Evolutionary conservation across 2,329 filamentous ascomycete genomes (phyloP).

Genomic region (Phaeosphaeriaceae sp.): DNA sequence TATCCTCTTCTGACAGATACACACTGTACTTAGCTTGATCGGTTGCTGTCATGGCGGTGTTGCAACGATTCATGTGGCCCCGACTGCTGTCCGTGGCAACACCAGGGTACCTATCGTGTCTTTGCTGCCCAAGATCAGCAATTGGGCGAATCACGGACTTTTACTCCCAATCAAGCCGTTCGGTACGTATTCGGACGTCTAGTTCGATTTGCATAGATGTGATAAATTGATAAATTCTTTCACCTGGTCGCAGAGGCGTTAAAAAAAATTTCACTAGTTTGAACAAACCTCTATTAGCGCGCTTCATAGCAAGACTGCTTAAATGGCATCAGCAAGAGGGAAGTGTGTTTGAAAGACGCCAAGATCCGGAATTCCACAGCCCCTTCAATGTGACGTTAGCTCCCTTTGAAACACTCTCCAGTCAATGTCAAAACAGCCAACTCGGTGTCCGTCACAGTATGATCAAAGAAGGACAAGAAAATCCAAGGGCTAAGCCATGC

Average conservation of each 20-base stretch:
- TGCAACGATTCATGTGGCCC: slow-evolving; percentile 3
- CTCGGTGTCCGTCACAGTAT: slow-evolving; percentile 12
- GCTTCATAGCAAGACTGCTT: slow-evolving; percentile 25
- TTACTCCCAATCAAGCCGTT: not conserved
- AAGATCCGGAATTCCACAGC: not conserved
- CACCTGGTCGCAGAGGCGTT: slow-evolving; percentile 18
- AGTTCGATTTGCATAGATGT: not conserved
- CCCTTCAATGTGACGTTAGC: slow-evolving; percentile 9
- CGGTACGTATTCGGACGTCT: slow-evolving; percentile 12
- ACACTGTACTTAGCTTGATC: no score
- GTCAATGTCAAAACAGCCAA: slow-evolving; percentile 11
- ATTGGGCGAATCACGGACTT: not conserved
- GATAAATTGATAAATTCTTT: slow-evolving; percentile 3
- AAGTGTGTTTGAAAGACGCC: not conserved
- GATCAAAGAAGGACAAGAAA: slow-evolving; percentile 26
- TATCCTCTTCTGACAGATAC: no score
- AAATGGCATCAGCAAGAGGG: slow-evolving; percentile 33
- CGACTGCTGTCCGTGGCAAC: not conserved
- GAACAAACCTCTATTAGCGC: slow-evolving; percentile 20
- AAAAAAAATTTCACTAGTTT: slow-evolving; percentile 11
- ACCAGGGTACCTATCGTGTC: not conserved
- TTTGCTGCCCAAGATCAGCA: slow-evolving; percentile 35
- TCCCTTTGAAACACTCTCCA: slow-evolving; percentile 8
- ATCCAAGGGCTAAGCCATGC: slow-evolving; percentile 11
- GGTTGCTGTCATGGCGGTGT: not conserved